Evolutionary conservation across 2,329 filamentous ascomycete genomes (phyloP), one percentile per base, ranked within the genome.

Genomic region (Lizonia empirigonia): DNA sequence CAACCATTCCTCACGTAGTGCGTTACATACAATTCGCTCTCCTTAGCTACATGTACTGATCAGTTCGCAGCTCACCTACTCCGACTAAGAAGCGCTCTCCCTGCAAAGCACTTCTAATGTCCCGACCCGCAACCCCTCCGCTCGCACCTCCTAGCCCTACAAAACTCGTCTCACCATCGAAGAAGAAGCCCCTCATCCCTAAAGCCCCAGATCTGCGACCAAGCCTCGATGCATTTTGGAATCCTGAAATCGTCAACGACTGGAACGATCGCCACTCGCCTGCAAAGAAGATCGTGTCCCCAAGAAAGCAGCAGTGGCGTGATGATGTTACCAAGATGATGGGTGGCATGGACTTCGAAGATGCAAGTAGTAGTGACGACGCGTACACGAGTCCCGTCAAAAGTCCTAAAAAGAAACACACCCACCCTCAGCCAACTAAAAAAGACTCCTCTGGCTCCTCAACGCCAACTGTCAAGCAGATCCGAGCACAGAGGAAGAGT

Each of bases 401-500:
- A 42, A 55, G 68, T 47, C 39, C 69, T n/a, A 62, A 62, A 22
- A 50, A 50, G 41, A 53, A 55, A 18, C 7, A 27, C n/a, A 2
- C 30, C 5, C 18, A 24, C 3, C n/a, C 51, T 6, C 30, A 37
- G 8, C 47, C 58, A 13, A 34, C 37, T 1, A 62, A 62, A 27
- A 61, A 53, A 26, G 13, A 7, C 3, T 12, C 34, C 3, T 19
- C 53, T 1, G 26, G 7, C 18, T 22, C 38, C 5, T 16, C 38
- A 24, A 42, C 60, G 2, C 55, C 60, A 12, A 63, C 39, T 2
- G 49, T 61, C 4, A 59, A 67, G 39, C 52, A 65, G n/a, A 22
- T 68, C 23, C 63, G 65, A 15, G 60, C 67, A 18, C 65, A 70
- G 51, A 59, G 66, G 24, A 88, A 84, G 68, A 74, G 75, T 0